Base-by-base conservation (phyloP, 148 eudicot genomes). In the Rhododendron vialii region DNA sequence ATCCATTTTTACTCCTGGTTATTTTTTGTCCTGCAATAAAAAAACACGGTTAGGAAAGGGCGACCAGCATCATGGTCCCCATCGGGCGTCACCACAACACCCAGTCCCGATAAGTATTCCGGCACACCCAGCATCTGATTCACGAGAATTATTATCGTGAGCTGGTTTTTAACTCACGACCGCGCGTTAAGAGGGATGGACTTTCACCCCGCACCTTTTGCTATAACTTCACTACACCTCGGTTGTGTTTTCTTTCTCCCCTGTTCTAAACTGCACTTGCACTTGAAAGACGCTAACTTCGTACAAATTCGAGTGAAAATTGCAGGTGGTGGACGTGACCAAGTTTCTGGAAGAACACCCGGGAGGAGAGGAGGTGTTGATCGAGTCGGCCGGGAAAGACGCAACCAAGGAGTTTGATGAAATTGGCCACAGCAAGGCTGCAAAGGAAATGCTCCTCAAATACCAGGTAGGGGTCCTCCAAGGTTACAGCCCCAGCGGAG, bases 301-400 rank as follows among this genome's bases (percentile, higher is more conserved):
- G 4, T 7, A 41, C n/a, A 22, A 24, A 24, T 14, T 59, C 51
- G 43, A 3, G 18, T 30, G 22, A 47, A 41, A 28, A 12, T 17
- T 81, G 20, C 84, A 91, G 89, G 91, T 89, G 41, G 20, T 91
- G 84, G 84, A 91, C 65, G 90, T 88, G 85, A 89, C 91, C 15
- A 88, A 88, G 71, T 89, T 91, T 73, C 50, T 91, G 59, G 89
- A 89, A 63, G 91, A 91, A 41, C 91, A 91, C 83, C 91, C 91
- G 0, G 91, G 92, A 78, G 91, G 90, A 61, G 91, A 86, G 50
- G 92, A 91, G 24, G 91, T 85, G 4, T 67, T 91, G 84, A 22
- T 91, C 3, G 91, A 91, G 57, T 36, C 80, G 4, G 91, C 92
- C 13, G 92, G 91, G 13, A 91, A 89, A 78, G 91, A 91, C 76